phyloP scores from a whole-genome alignment of 768 basidiomycete species.

The Boletus sp. region DNA sequence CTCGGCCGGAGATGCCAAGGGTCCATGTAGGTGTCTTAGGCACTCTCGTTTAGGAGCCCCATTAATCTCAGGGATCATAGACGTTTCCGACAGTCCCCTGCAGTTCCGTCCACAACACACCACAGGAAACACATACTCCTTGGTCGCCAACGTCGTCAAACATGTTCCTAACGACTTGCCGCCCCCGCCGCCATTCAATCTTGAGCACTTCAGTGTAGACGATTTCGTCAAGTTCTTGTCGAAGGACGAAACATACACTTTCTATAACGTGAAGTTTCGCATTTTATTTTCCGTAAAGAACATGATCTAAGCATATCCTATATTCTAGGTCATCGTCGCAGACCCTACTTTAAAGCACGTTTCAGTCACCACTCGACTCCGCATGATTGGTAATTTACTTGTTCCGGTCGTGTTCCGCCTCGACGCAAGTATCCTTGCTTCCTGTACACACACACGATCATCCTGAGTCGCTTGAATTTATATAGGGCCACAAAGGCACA shows the following conservation, averaged over 20 bases:
- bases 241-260: background rate
- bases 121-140: slow-evolving; percentile 1
- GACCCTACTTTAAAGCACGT: slow-evolving; percentile 9
- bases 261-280: slow-evolving; percentile 3
- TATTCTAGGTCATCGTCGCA: slow-evolving; percentile 5
- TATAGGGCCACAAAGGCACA: slow-evolving; percentile 4
- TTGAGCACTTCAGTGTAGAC: background rate
- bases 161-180: background rate
- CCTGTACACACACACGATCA: background rate
- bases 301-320: background rate
- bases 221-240: slow-evolving; percentile 1
- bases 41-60: too few species aligned
- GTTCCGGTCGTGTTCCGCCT: slow-evolving; percentile 1
- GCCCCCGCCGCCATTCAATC: background rate
- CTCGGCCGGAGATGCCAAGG: background rate
- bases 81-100: background rate
- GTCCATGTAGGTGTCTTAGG: background rate
- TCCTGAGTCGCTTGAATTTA: background rate
- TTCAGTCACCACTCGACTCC: slow-evolving; percentile 8
- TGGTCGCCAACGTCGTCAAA: slow-evolving; percentile 9
- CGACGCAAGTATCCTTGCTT: background rate
- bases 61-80: background rate
- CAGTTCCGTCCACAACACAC: slow-evolving; percentile 9
- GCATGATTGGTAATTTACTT: background rate
- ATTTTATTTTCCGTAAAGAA: background rate